Percentiles rank a stretch among this genome's conserved stretches.
These are phyloP conservation scores for Daldinia vernicosa DNA, from an alignment of 495 filamentous ascomycete species.

Conservation along the genomic window DNA sequence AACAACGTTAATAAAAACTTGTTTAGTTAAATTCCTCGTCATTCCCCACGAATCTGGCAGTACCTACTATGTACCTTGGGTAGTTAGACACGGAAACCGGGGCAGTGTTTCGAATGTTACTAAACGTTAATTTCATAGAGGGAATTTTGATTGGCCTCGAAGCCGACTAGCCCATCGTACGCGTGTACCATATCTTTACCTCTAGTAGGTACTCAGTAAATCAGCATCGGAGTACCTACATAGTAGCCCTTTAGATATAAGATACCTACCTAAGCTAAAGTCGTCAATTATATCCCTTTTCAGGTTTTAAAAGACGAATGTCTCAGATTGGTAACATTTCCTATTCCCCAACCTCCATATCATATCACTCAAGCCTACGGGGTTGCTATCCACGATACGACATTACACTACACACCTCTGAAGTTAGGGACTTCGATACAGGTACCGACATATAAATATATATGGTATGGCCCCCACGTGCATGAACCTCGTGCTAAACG, in stretches of 20 bases:
- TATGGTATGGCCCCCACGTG: neutral
- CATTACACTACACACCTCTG: neutral
- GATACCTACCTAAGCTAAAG: neutral
- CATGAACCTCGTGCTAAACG: neutral
- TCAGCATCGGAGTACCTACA: neutral
- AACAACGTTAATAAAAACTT: too few relatives aligned
- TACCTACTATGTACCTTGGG: too few relatives aligned
- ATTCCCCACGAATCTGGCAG: conserved; percentile 1
- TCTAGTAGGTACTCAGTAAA: conserved; percentile 1
- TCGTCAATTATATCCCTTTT: neutral
- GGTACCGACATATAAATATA: neutral
- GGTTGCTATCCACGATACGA: neutral
- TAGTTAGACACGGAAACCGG: neutral
- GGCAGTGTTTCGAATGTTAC: neutral
- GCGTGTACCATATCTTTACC: conserved; percentile 3
- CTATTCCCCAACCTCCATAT: neutral
- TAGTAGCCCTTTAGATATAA: neutral
- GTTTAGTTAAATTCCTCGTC: conserved; percentile 11
- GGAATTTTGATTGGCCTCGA: neutral
- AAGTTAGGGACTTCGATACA: neutral
- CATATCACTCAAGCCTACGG: neutral
- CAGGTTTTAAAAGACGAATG: neutral
- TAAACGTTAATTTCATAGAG: neutral
- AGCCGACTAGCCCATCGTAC: neutral
- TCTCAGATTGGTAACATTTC: neutral